A percentile compares a stretch with the other conserved stretches of the same genome.
phyloP scores from a whole-genome alignment of 345 rosid genomes.

The Dimocarpus longan region DNA sequence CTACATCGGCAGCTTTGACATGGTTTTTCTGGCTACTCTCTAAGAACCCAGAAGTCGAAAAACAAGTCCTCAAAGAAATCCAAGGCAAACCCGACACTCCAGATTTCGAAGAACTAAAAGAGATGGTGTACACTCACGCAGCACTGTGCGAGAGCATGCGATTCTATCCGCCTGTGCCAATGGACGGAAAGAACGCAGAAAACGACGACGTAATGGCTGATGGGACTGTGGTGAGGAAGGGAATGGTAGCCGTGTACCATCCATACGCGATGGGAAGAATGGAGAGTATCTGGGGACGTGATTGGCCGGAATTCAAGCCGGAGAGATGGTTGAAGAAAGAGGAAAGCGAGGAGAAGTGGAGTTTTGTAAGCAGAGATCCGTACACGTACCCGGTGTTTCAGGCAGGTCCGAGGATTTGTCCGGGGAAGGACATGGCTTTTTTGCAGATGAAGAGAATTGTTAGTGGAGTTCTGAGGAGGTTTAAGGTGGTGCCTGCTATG shows the following conservation, averaged over 20 bases:
- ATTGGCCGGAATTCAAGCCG: slow-evolving; percentile 50
- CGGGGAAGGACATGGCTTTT: slow-evolving; percentile 57
- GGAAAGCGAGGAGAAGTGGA: slow-evolving; percentile 36
- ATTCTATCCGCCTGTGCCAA: slow-evolving; percentile 60
- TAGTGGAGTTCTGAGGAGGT: slow-evolving; percentile 41
- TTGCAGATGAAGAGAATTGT: slow-evolving; percentile 54
- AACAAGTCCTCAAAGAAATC: slow-evolving; percentile 47
- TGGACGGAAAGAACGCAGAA: slow-evolving; percentile 39
- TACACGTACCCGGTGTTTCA: slow-evolving; percentile 44
- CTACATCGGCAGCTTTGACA: slow-evolving; percentile 74
- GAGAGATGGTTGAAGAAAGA: slow-evolving; percentile 50
- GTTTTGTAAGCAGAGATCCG: slow-evolving; percentile 42
- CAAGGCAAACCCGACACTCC: slow-evolving; percentile 21
- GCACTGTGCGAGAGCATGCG: slow-evolving; percentile 57
- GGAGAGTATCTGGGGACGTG: slow-evolving; percentile 49
- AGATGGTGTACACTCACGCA: slow-evolving; percentile 63
- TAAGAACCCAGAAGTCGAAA: slow-evolving; percentile 39
- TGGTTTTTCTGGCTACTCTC: slow-evolving; percentile 77
- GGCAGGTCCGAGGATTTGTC: slow-evolving; percentile 52
- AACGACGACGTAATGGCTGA: slow-evolving; percentile 41
- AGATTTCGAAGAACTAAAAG: slow-evolving; percentile 41
- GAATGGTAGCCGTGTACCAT: slow-evolving; percentile 38
- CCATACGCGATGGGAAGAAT: slow-evolving; percentile 58
- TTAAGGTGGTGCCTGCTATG: slow-evolving; percentile 51
- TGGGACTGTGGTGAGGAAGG: slow-evolving; percentile 54